Evolutionary conservation across 768 basidiomycete species (phyloP).

Genomic region (Hortiboletus flavorubellus): DNA sequence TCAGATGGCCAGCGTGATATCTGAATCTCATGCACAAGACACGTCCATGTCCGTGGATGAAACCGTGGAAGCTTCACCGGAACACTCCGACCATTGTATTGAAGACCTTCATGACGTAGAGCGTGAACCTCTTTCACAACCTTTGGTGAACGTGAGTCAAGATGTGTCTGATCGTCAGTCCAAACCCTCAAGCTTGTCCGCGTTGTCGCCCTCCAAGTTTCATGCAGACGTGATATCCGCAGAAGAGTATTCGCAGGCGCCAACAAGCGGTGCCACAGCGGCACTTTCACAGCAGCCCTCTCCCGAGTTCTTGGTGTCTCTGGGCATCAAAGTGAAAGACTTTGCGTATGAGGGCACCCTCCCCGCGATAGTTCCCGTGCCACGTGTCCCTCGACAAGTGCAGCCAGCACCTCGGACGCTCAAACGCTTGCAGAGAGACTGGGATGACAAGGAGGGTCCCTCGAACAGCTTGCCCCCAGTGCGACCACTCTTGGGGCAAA

Average conservation of each 20-base stretch:
- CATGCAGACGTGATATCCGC: conserved; percentile 3
- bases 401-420: conserved; percentile 40
- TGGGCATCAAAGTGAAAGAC: conserved; percentile 49
- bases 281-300: conserved; percentile 36
- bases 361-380: conserved; percentile 55
- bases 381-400: conserved; percentile 44
- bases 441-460: conserved; percentile 28
- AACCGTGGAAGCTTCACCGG: not conserved
- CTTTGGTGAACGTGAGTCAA: conserved; percentile 35
- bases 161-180: conserved; percentile 29
- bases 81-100: not conserved
- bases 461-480: not conserved
- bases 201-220: conserved; percentile 24
- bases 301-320: conserved; percentile 24
- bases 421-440: conserved; percentile 38
- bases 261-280: not conserved
- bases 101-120: conserved; percentile 12
- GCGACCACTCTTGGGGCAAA: conserved; percentile 8
- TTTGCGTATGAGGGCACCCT: conserved; percentile 69
- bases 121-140: conserved; percentile 24
- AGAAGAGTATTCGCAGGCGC: conserved; percentile 21
- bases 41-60: conserved; percentile 1
- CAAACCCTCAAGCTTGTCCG: conserved; percentile 33
- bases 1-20: conserved; percentile 18
- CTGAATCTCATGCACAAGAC: conserved; percentile 1